phyloP scores from a whole-genome alignment of 2,329 filamentous ascomycete genomes.

The Pseudogymnoascus sp. region DNA sequence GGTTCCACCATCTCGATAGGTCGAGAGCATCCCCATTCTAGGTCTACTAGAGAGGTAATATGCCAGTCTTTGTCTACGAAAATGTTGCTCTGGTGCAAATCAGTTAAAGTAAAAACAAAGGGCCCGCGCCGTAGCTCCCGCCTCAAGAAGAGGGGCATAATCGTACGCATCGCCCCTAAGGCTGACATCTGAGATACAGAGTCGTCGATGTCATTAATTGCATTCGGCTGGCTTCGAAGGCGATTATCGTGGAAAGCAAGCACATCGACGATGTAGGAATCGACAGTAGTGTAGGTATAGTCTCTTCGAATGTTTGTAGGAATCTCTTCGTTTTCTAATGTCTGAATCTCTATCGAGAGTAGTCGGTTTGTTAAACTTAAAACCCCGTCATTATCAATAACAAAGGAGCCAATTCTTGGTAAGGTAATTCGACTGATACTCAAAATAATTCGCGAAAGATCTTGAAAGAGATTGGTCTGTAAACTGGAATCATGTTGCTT shows the following conservation, averaged over 20 bases:
- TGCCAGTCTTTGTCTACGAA: slow-evolving; percentile 32
- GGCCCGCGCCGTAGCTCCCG: slow-evolving; percentile 25
- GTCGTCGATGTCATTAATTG: slow-evolving; percentile 25
- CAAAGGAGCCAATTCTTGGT: slow-evolving; percentile 13
- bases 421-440: slow-evolving; percentile 22
- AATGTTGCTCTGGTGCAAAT: slow-evolving; percentile 35
- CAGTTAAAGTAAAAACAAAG: slow-evolving; percentile 31
- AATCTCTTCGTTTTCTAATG: too few species aligned
- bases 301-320: too few species aligned
- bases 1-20: slow-evolving; percentile 27
- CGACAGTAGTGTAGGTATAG: too few species aligned
- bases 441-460: slow-evolving; percentile 23
- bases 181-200: slow-evolving; percentile 26
- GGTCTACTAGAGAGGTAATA: slow-evolving; percentile 27
- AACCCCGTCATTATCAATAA: too few species aligned
- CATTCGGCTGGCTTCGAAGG: slow-evolving; percentile 17
- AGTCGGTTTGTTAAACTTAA: too few species aligned
- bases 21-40: slow-evolving; percentile 29
- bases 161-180: slow-evolving; percentile 25
- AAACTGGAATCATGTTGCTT: slow-evolving; percentile 15
- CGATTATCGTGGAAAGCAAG: too few species aligned
- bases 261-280: too few species aligned
- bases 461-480: slow-evolving; percentile 21
- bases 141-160: slow-evolving; percentile 19
- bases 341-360: too few species aligned